Percentiles rank a stretch among this genome's conserved stretches.
Conservation (phyloP, 2,329 filamentous ascomycete genomes). For the Hortaea werneckii region DNA sequence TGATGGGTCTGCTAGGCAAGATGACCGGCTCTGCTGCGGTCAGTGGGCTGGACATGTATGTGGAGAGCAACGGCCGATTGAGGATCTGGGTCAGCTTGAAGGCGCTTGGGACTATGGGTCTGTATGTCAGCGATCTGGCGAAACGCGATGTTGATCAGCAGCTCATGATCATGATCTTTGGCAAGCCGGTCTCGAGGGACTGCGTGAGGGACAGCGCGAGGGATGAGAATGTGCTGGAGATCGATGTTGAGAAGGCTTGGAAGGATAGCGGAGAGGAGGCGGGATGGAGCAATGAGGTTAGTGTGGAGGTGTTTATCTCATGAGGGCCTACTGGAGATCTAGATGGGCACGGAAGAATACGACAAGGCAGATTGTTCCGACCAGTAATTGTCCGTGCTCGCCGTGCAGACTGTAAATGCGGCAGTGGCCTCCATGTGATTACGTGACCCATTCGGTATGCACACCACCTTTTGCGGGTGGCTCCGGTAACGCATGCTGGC, state of each 20-base stretch:
- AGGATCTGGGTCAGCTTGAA: constrained; percentile 62
- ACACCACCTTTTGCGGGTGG: no score
- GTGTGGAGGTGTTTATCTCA: constrained; percentile 49
- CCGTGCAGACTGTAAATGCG: no score
- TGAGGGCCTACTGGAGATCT: background rate
- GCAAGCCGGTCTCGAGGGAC: constrained; percentile 55
- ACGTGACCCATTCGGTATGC: no score
- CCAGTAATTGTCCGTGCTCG: no score
- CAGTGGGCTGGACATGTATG: constrained; percentile 48
- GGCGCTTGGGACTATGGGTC: constrained; percentile 64
- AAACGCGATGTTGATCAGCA: constrained; percentile 20
- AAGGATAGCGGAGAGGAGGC: constrained; percentile 56
- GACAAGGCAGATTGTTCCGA: no score
- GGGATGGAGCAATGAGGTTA: constrained; percentile 72
- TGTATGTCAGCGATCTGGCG: constrained; percentile 66
- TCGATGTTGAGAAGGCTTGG: constrained; percentile 74
- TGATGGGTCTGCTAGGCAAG: constrained; percentile 71
- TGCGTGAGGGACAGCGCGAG: constrained; percentile 41
- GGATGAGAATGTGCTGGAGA: constrained; percentile 51
- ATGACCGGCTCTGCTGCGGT: constrained; percentile 84
- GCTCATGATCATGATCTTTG: constrained; percentile 52
- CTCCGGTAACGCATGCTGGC: no score
- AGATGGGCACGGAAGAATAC: no score
- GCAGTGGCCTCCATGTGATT: no score
- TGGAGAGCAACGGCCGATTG: constrained; percentile 51